A percentile compares a stretch with the other conserved stretches of the same genome.
These are phyloP conservation scores for Fusarium scirpi DNA, from an alignment of 2,329 filamentous ascomycete genomes.

Conservation along the genomic window DNA sequence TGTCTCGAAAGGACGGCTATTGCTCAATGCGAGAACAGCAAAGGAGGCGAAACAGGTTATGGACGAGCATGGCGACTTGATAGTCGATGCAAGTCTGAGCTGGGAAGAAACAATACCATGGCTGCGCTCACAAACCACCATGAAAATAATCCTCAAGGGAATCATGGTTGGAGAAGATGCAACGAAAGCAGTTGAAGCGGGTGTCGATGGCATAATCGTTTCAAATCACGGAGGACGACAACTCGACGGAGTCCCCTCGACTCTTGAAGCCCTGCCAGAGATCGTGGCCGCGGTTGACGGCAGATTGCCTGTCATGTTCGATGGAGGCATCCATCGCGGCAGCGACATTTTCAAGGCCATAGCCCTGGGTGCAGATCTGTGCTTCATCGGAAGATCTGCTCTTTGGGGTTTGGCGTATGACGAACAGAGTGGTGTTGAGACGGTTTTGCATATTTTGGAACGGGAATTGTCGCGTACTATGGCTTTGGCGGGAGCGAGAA, in stretches of 20 bases:
- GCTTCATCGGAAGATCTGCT: background rate
- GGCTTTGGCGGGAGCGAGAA: background rate
- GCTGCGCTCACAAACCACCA: background rate
- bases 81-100: background rate
- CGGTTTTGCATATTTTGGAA: background rate
- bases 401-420: background rate
- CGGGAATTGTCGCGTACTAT: background rate
- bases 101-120: background rate
- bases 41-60: no score
- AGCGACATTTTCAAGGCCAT: background rate
- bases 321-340: background rate
- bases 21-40: no score
- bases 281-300: background rate
- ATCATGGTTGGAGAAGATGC: background rate
- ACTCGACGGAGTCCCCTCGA: background rate
- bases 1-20: no score
- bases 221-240: background rate
- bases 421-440: background rate
- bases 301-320: background rate
- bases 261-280: background rate
- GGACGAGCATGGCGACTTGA: no score
- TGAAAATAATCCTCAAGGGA: background rate
- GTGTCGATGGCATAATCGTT: background rate
- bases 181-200: background rate
- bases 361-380: background rate